Base-by-base conservation (phyloP, 345 rosid species). In the Eucalyptus cloeziana region DNA sequence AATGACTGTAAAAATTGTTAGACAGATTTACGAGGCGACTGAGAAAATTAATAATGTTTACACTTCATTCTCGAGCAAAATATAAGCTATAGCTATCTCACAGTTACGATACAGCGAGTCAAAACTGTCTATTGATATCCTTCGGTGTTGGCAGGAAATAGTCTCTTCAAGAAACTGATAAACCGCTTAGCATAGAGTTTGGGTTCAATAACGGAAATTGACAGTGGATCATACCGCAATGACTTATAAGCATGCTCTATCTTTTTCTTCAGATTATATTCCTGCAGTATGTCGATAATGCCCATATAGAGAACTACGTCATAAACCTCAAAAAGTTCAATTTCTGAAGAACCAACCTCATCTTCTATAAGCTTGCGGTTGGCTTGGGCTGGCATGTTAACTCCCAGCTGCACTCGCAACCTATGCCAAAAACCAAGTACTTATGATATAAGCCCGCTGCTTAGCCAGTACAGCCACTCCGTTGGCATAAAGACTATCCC, bases 241-340 rank as follows among this genome's bases (percentile, higher is more conserved):
- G 99, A 96, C 90, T 97, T 97, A 91, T 89, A 95, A 12, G 93
- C 94, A 90, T 93, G 96, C 93, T 97, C 99, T 3, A 93, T 92
- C 92, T 93, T 96, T 93, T 97, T 97, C 91, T 91, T 96, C 91
- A 92, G 86, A 87, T 94, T 97, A 93, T 97, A 97, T 85, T 95
- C 95, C 93, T 97, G 99, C 88, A 97, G 87, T 89, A 97, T 94
- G 91, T 97, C 99, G 45, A 96, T 96, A 86, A 96, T 91, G 60
- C 99, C 99, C 98, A 96, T 95, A 93, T 95, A 97, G 47, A 97
- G 95, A 87, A 97, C 98, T 44, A 97, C 99, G 83, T 97, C 98
- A 52, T 95, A 96, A 43, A 97, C 95, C 95, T 96, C 97, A 79
- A 96, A 95, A 51, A 94, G 96, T 91, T 96, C 99, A 13, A 94